Evolutionary conservation across 2,329 filamentous ascomycete species (phyloP).

Genomic region (Cordyceps sp.): DNA sequence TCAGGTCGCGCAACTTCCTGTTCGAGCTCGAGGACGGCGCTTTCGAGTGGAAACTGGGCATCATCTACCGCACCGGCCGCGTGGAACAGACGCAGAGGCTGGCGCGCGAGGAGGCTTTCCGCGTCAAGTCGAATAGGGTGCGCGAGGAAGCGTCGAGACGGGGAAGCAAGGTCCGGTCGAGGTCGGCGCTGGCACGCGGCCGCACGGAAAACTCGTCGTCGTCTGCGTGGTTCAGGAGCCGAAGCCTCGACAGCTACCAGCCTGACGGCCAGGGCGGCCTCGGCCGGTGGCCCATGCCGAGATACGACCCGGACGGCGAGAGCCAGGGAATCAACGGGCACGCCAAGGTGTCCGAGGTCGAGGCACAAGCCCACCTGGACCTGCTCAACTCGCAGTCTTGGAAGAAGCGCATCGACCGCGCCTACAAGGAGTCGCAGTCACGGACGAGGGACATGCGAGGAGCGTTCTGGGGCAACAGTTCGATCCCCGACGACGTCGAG

Average conservation of each 20-base stretch:
- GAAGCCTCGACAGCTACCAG: constrained; percentile 32
- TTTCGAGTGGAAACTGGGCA: constrained; percentile 92
- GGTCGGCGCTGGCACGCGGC: constrained; percentile 29
- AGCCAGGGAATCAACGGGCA: constrained; percentile 47
- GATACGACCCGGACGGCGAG: constrained; percentile 69
- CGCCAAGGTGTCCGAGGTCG: constrained; percentile 55
- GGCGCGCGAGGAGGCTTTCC: constrained; percentile 79
- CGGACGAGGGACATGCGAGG: constrained; percentile 66
- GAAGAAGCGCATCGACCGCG: constrained; percentile 76
- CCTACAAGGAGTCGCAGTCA: constrained; percentile 49
- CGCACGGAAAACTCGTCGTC: constrained; percentile 13
- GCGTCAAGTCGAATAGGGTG: constrained; percentile 72
- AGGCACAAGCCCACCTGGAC: constrained; percentile 61
- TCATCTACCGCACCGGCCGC: constrained; percentile 81
- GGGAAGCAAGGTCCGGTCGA: constrained; percentile 35
- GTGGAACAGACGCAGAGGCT: constrained; percentile 81
- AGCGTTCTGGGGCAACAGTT: constrained; percentile 68
- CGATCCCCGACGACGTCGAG: constrained; percentile 64
- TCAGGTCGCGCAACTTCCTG: constrained; percentile 66
- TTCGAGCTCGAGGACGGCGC: constrained; percentile 92
- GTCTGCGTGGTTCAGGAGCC: constrained; percentile 29
- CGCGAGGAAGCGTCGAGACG: constrained; percentile 49
- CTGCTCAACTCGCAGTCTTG: constrained; percentile 77
- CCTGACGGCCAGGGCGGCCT: constrained; percentile 16
- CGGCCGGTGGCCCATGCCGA: constrained; percentile 33